Base-by-base conservation (phyloP, 2,329 filamentous ascomycete genomes). In the Penicillium decumbens region DNA sequence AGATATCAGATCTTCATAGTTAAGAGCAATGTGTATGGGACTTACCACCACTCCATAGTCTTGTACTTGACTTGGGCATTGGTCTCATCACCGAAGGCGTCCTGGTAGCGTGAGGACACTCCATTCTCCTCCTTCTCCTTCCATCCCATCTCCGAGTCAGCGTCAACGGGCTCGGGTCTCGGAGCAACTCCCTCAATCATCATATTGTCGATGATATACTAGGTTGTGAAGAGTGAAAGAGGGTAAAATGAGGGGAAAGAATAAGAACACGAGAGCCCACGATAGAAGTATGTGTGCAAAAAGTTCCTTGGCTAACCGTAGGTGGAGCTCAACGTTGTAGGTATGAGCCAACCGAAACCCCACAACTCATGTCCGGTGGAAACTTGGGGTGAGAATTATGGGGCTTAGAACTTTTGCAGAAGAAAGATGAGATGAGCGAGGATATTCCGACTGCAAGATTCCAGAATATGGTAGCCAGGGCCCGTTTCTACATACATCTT, bases 1-100 rank as follows among this genome's bases (percentile, higher is more conserved):
- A 54, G 51, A 38, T 18, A 38, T 25, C 25, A 28, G 9, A 39
- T 37, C 12, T 27, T 25, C 12, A 39, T 25, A n/a, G 23, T 20
- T 13, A 20, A 15, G n/a, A 2, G 13, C 8, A 7, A 40, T 25
- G 38, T 6, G 38, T 10, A 27, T 40, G 20, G 18, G 13, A 57
- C 56, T 45, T 50, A 59, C 56, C 57, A 60, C 57, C 57, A 60
- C 48, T 58, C 55, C 56, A 60, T 57, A 23, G 57, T 60, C 40
- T 58, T 58, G 30, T 60, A 60, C 12, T 58, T 58, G 23, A 60
- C 56, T 46, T 58, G 56, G 1, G 57, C 55, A 42, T 52, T 51
- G 9, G 41, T 44, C 30, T 60, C 57, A 42, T 60, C 33, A 29
- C 56, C 57, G 41, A 60, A 60, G 1, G 57, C 49, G 35, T 60